A percentile compares a stretch with the other conserved stretches of the same genome.
phyloP scores from a whole-genome alignment of 352 stramenopile species.

The Chrysophaeum taylorii region DNA sequence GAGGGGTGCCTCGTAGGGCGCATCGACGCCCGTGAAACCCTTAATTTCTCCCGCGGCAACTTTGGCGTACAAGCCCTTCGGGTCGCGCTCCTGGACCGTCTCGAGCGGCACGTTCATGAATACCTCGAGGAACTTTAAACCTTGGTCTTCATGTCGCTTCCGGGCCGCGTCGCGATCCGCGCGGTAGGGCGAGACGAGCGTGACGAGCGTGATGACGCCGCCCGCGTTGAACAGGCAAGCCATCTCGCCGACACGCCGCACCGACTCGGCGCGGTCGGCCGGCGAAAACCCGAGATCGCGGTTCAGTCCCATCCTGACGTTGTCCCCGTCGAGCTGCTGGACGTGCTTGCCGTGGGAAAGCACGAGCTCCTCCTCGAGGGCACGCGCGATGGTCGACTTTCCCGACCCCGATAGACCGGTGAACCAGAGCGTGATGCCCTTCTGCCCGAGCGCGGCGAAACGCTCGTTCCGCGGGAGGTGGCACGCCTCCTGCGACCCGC shows the following conservation, averaged over 20 bases:
- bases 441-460: conserved; percentile 71
- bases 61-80: conserved; percentile 76
- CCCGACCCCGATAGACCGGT: conserved; percentile 90
- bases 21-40: conserved; percentile 96
- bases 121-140: conserved; percentile 94
- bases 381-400: conserved; percentile 92
- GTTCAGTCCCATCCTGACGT: conserved; percentile 93
- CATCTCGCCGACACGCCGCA: conserved; percentile 91
- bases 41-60: conserved; percentile 87
- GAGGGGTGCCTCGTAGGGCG: conserved; percentile 88
- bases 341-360: conserved; percentile 85
- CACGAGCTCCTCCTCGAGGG: conserved; percentile 82
- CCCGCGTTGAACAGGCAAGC: conserved; percentile 87
- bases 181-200: conserved; percentile 88
- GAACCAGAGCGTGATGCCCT: conserved; percentile 95
- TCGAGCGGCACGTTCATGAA: conserved; percentile 94
- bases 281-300: conserved; percentile 87
- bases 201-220: conserved; percentile 91
- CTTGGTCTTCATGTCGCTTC: conserved; percentile 78
- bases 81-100: conserved; percentile 87
- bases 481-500: conserved; percentile 55
- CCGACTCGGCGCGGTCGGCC: conserved; percentile 83
- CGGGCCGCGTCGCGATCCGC: conserved; percentile 80
- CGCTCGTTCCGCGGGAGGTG: conserved; percentile 54
- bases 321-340: conserved; percentile 94